These are phyloP conservation scores for Pythium myriotylum DNA, from an alignment of 352 stramenopile genomes.

Conservation along the genomic window DNA sequence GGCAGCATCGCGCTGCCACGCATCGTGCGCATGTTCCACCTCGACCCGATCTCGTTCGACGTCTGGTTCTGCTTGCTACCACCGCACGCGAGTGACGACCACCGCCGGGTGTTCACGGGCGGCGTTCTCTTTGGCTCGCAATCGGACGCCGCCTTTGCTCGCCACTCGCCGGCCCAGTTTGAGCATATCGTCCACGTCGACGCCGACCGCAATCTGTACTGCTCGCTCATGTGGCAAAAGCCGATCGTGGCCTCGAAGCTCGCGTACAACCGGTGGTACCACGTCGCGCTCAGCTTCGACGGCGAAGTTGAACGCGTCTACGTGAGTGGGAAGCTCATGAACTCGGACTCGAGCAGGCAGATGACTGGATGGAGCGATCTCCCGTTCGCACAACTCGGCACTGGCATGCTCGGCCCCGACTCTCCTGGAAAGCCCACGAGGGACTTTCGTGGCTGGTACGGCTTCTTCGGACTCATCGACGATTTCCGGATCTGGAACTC, in stretches of 20 bases:
- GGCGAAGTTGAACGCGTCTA: conserved; percentile 49
- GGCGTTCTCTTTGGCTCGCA: conserved; percentile 49
- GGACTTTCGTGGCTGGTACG: conserved; percentile 69
- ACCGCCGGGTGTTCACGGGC: conserved; percentile 25
- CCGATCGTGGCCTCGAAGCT: conserved; percentile 25
- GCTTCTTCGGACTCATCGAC: conserved; percentile 63
- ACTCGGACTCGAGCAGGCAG: conserved; percentile 35
- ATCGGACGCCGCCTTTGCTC: conserved; percentile 32
- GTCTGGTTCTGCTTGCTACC: conserved; percentile 47
- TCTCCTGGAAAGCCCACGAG: conserved; percentile 43
- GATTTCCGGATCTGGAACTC: conserved; percentile 59
- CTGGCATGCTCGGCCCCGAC: conserved; percentile 53
- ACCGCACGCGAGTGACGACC: conserved; percentile 8
- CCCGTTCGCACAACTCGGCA: conserved; percentile 52
- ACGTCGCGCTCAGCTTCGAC: conserved; percentile 62
- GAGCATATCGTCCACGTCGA: conserved; percentile 48
- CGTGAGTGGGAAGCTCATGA: conserved; percentile 58
- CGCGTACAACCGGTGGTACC: conserved; percentile 58
- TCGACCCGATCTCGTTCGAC: conserved; percentile 43
- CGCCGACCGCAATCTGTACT: conserved; percentile 45
- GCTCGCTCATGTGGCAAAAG: conserved; percentile 43
- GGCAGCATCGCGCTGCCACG: conserved; percentile 15
- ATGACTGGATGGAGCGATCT: conserved; percentile 48
- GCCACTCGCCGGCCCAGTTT: conserved; percentile 36
- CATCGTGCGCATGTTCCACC: conserved; percentile 24